Conservation (phyloP, 306 rosid species). For the Glycyrrhiza uralensis region DNA sequence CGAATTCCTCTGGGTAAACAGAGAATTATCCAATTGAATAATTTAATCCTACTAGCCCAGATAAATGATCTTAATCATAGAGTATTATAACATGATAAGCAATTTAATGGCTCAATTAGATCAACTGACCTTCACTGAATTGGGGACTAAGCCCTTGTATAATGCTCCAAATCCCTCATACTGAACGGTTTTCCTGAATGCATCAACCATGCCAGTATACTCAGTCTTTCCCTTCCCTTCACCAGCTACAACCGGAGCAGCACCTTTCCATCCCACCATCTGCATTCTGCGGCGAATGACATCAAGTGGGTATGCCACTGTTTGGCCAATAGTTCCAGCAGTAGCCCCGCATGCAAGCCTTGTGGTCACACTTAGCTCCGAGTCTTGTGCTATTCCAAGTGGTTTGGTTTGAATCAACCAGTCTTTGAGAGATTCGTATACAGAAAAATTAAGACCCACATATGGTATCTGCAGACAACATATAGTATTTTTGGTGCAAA, state of each 20-base stretch:
- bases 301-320: slow-evolving; percentile 94
- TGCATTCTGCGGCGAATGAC: slow-evolving; percentile 98
- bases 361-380: slow-evolving; percentile 78
- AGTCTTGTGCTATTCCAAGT: slow-evolving; percentile 61
- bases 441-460: slow-evolving; percentile 93
- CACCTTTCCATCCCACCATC: slow-evolving; percentile 94
- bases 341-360: slow-evolving; percentile 91
- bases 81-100: not conserved
- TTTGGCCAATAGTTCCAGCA: slow-evolving; percentile 94
- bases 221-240: slow-evolving; percentile 71
- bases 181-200: slow-evolving; percentile 80
- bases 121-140: slow-evolving; percentile 69
- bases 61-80: not conserved
- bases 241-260: slow-evolving; percentile 69
- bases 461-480: slow-evolving; percentile 67
- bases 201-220: slow-evolving; percentile 87
- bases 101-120: not conserved
- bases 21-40: not conserved
- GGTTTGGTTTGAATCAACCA: slow-evolving; percentile 64
- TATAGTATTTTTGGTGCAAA: not conserved
- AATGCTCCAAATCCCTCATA: slow-evolving; percentile 89
- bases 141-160: slow-evolving; percentile 96
- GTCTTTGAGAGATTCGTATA: slow-evolving; percentile 89
- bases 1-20: not conserved
- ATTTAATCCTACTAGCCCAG: not conserved